Conservation (phyloP, 2,329 filamentous ascomycete genomes). For the Seiridium cupressi region DNA sequence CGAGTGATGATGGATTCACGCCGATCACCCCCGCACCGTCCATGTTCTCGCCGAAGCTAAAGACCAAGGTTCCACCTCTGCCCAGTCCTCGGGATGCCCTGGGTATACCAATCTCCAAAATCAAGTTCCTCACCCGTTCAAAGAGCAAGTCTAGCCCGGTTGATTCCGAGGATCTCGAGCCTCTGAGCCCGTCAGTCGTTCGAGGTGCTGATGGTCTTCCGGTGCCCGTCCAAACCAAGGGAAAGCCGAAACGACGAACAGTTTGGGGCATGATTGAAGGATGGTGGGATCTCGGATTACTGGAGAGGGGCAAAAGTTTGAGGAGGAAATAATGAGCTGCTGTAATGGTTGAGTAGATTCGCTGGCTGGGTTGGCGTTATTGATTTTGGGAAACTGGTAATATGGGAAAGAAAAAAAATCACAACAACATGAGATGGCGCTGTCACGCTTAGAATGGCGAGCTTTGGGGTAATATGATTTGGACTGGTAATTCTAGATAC, state of each 20-base stretch:
- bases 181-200: constrained; percentile 18
- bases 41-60: constrained; percentile 10
- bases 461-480: too few species aligned
- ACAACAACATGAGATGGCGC: neutral
- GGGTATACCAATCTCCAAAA: constrained; percentile 23
- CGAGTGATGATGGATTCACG: constrained; percentile 21
- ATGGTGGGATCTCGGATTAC: constrained; percentile 53
- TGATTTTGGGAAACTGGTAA: neutral
- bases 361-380: neutral
- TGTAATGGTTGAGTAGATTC: neutral
- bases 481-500: neutral
- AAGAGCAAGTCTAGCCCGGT: constrained; percentile 16
- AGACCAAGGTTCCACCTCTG: constrained; percentile 14
- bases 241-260: constrained; percentile 41
- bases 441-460: neutral
- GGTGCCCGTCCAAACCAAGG: constrained; percentile 8
- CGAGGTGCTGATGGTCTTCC: constrained; percentile 6
- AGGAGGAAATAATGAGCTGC: constrained; percentile 12
- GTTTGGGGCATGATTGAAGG: constrained; percentile 48
- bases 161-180: constrained; percentile 17
- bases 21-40: constrained; percentile 18
- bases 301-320: constrained; percentile 39
- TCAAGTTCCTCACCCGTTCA: constrained; percentile 11
- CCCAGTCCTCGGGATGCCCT: constrained; percentile 24
- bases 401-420: neutral